These are phyloP conservation scores for Osmozyma mogii DNA, from an alignment of 805 yeast species.

Conservation along the genomic window DNA sequence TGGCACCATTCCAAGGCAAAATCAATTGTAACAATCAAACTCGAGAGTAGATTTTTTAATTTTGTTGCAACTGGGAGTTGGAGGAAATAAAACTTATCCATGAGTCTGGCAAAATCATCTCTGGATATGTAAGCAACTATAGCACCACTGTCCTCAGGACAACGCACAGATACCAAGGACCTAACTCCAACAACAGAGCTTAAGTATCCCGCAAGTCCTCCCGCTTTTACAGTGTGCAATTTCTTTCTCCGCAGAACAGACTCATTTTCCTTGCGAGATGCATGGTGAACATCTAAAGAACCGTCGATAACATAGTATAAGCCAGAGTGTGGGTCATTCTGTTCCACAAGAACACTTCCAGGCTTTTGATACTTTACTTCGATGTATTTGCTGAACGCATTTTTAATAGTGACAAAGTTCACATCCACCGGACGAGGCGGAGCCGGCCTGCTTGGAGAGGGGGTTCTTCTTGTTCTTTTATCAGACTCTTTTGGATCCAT, in stretches of 20 bases:
- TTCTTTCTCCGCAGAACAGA: constrained; percentile 14
- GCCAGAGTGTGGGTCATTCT: constrained; percentile 64
- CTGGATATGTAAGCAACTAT: constrained; percentile 59
- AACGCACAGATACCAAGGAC: constrained; percentile 65
- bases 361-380: constrained; percentile 47
- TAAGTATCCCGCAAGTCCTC: constrained; percentile 83
- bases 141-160: constrained; percentile 54
- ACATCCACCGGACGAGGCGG: constrained; percentile 9
- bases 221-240: constrained; percentile 56
- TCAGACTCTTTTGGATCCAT: not conserved
- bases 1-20: constrained; percentile 95
- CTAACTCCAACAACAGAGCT: constrained; percentile 73
- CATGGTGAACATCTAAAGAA: constrained; percentile 49
- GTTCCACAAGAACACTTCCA: constrained; percentile 52
- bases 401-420: constrained; percentile 45
- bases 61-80: constrained; percentile 72
- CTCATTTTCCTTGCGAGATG: not conserved
- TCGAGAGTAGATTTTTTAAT: constrained; percentile 58
- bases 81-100: constrained; percentile 70
- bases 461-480: not conserved
- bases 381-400: constrained; percentile 51
- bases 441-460: not conserved
- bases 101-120: constrained; percentile 50
- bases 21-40: constrained; percentile 66
- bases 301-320: constrained; percentile 79